These are phyloP conservation scores for Linum lewisii DNA, from an alignment of 345 rosid species.

Conservation along the genomic window DNA sequence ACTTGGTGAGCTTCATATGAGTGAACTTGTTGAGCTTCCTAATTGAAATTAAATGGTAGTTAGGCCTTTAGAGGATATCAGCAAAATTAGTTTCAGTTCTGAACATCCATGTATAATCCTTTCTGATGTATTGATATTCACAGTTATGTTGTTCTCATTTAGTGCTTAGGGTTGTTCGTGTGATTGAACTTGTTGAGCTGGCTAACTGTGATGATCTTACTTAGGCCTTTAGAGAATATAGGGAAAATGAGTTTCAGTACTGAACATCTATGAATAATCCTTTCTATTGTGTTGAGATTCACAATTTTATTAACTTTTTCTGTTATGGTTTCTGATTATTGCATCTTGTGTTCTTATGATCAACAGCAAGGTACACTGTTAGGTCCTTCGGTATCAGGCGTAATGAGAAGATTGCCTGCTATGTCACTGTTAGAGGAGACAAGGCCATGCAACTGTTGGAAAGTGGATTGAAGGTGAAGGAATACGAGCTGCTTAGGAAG, in stretches of 20 bases:
- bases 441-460: conserved; percentile 97
- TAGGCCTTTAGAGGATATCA: no score
- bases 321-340: background rate
- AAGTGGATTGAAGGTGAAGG: conserved; percentile 95
- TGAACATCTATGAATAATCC: background rate
- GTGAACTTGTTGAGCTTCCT: no score
- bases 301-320: no score
- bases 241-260: no score
- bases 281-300: background rate
- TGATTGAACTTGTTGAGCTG: no score
- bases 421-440: conserved; percentile 93
- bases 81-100: no score
- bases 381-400: conserved; percentile 93
- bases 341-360: background rate
- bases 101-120: no score
- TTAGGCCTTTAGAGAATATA: no score
- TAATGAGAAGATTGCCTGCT: conserved; percentile 95
- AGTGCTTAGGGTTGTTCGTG: background rate
- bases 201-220: no score
- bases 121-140: background rate
- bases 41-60: no score
- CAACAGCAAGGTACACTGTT: conserved; percentile 90
- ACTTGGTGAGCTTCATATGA: background rate
- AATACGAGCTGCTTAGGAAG: conserved; percentile 86
- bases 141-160: background rate